Conservation (phyloP, 2,329 filamentous ascomycete genomes). For the Aspergillus latus region DNA sequence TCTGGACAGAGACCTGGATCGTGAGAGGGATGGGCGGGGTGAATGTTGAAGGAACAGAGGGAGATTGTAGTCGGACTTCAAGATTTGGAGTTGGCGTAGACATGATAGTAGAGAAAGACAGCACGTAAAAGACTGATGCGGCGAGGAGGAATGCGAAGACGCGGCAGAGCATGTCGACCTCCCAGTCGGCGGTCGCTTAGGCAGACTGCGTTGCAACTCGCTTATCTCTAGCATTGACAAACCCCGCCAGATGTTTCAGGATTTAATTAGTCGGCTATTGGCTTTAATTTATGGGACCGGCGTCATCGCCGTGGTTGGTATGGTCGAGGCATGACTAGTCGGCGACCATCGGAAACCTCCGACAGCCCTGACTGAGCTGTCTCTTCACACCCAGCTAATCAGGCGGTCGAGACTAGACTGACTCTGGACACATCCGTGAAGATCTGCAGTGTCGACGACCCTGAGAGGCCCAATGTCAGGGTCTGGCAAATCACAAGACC, state of each 20-base stretch:
- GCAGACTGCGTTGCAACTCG: background rate
- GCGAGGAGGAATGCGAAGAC: background rate
- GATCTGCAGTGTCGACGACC: constrained; percentile 1
- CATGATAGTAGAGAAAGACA: constrained; percentile 2
- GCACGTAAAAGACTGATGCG: background rate
- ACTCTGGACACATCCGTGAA: background rate
- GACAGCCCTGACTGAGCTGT: too few species aligned
- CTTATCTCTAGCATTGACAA: background rate
- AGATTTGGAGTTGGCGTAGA: constrained; percentile 12
- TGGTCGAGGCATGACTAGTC: too few species aligned
- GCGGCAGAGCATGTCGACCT: background rate
- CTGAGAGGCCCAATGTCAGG: background rate
- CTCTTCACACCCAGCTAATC: too few species aligned
- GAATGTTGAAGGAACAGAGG: constrained; percentile 16
- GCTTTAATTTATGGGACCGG: too few species aligned
- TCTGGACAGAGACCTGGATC: constrained; percentile 31
- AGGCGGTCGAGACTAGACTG: background rate
- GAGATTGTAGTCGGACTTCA: constrained; percentile 21
- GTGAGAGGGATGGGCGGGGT: constrained; percentile 21
- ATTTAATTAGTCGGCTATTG: too few species aligned
- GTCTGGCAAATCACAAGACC: background rate
- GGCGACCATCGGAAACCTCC: too few species aligned
- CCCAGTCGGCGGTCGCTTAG: too few species aligned
- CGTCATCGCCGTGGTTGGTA: too few species aligned
- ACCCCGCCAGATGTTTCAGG: too few species aligned